Evolutionary conservation across 2,329 filamentous ascomycete species (phyloP).

Genomic region (Phaeosphaeriaceae sp.): DNA sequence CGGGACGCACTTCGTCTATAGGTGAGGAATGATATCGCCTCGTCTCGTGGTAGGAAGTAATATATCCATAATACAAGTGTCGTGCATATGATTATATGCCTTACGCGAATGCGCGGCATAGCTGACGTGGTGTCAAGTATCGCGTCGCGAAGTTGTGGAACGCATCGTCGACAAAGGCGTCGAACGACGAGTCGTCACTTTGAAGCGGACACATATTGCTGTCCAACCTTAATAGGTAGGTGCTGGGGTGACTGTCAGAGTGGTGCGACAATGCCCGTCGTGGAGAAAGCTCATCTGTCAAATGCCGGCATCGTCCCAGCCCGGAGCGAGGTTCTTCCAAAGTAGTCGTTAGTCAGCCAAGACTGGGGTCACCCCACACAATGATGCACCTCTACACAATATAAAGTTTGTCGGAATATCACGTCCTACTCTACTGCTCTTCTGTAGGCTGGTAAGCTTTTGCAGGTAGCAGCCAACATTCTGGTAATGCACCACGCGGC

Average conservation of each 20-base stretch:
- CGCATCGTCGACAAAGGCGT: constrained; percentile 15
- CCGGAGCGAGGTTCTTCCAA: neutral
- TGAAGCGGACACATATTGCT: constrained; percentile 10
- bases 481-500: too few relatives aligned
- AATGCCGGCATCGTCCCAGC: constrained; percentile 1
- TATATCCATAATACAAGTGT: constrained; percentile 37
- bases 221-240: constrained; percentile 13
- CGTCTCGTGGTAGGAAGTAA: constrained; percentile 27
- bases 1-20: constrained; percentile 18
- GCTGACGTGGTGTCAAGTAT: constrained; percentile 12
- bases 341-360: constrained; percentile 5
- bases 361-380: neutral
- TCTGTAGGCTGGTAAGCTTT: too few relatives aligned
- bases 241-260: constrained; percentile 4
- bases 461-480: too few relatives aligned
- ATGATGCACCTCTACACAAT: neutral
- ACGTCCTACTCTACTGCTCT: neutral
- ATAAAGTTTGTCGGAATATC: neutral
- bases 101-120: constrained; percentile 41
- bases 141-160: constrained; percentile 2
- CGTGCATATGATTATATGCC: constrained; percentile 35
- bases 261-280: constrained; percentile 7
- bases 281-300: neutral
- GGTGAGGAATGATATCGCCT: neutral
- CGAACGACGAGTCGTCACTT: neutral